These are phyloP conservation scores for Straminergon stramineum DNA, from an alignment of 225 moss, liverwort and hornwort species.

Conservation along the genomic window DNA sequence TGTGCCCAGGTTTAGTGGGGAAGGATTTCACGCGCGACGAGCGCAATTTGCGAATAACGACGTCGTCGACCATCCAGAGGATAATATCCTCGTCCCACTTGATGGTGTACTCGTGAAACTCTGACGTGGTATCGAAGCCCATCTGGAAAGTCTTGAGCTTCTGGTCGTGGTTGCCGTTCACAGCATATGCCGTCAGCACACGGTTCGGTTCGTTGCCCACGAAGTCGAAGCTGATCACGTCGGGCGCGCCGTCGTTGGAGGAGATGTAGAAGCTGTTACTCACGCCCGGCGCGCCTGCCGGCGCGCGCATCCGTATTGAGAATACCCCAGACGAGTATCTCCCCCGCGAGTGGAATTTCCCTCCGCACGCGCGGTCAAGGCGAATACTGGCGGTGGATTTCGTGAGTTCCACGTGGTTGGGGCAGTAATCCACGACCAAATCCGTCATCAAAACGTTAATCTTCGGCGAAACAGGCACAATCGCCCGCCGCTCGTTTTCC, in stretches of 20 bases:
- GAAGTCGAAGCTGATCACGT: constrained; percentile 51
- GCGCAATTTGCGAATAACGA: constrained; percentile 23
- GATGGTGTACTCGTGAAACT: constrained; percentile 47
- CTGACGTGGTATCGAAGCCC: constrained; percentile 31
- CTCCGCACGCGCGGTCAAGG: constrained; percentile 35
- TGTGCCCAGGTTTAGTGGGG: constrained; percentile 32
- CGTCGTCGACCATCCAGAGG: constrained; percentile 42
- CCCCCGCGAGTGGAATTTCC: constrained; percentile 35
- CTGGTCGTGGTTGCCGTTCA: constrained; percentile 25
- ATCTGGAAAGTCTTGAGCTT: constrained; percentile 34
- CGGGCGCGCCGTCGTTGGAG: constrained; percentile 23
- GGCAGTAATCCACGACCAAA: constrained; percentile 42
- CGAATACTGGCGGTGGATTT: constrained; percentile 6
- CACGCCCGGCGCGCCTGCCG: constrained; percentile 12
- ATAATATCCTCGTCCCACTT: constrained; percentile 34
- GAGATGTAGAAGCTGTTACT: constrained; percentile 59
- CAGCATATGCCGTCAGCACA: constrained; percentile 42
- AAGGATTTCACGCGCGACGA: background rate
- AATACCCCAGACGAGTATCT: constrained; percentile 38
- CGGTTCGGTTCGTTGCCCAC: constrained; percentile 39
- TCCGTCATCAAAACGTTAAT: constrained; percentile 5
- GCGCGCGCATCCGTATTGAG: constrained; percentile 27
- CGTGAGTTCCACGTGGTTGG: constrained; percentile 12
- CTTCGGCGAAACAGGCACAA: background rate
- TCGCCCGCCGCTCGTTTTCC: background rate